A percentile compares a stretch with the other conserved stretches of the same genome.
These are phyloP conservation scores for Gnomoniopsis smithogilvyi DNA, from an alignment of 2,329 filamentous ascomycete species.

Conservation along the genomic window DNA sequence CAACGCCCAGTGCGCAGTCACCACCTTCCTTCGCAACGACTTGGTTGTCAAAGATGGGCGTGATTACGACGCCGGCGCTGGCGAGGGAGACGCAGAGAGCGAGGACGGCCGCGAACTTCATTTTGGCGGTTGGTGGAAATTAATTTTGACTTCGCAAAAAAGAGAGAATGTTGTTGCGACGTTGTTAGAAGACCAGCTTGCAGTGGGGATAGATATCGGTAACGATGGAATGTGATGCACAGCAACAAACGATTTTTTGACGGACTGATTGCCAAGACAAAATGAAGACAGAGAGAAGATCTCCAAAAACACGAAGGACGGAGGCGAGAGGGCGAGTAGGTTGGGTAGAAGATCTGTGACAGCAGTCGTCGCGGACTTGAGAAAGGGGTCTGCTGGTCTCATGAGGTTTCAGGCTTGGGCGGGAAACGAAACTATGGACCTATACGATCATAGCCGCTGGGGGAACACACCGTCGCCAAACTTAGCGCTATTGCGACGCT, in stretches of 20 bases:
- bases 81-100: constrained; percentile 43
- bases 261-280: background rate
- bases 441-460: background rate
- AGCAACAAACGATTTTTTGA: background rate
- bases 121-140: constrained; percentile 25
- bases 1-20: constrained; percentile 56
- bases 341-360: constrained; percentile 11
- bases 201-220: background rate
- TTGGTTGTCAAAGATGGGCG: constrained; percentile 48
- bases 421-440: constrained; percentile 10
- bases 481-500: no score
- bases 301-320: background rate
- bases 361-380: constrained; percentile 7
- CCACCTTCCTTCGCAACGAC: constrained; percentile 43
- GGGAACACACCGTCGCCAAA: no score
- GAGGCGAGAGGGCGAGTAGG: background rate
- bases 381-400: constrained; percentile 10
- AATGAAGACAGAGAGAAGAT: background rate
- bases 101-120: constrained; percentile 40
- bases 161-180: background rate
- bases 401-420: constrained; percentile 15
- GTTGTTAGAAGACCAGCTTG: constrained; percentile 4
- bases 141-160: background rate
- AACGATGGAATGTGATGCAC: background rate
- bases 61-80: constrained; percentile 53